Base-by-base conservation (phyloP, 1,284 basidiomycete species). In the Apiotrichum mycotoxinovorans region DNA sequence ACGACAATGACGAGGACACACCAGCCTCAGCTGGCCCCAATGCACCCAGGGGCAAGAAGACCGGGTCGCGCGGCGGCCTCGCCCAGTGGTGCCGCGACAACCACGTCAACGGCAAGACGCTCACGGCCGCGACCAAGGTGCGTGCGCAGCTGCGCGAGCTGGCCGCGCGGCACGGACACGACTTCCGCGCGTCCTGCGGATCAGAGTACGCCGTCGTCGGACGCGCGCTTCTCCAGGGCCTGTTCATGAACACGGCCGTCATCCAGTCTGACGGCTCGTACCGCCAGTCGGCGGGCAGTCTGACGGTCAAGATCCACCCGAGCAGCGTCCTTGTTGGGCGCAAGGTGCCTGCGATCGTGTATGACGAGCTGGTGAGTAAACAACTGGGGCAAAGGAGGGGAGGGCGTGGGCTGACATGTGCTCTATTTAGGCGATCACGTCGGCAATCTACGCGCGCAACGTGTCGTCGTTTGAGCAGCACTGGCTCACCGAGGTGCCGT, bases 281-380 rank as follows among this genome's bases (percentile, higher is more conserved):
- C 74, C 87, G 86, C 60, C 91, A 94, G 71, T 82, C 85, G 1
- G 84, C 89, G 71, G 89, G 88, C 0, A 84, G 84, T 47, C 83
- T 86, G 67, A 77, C 82, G 26, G 82, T 96, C 61, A 94, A 93
- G 74, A 88, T 97, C 35, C 91, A 96, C 71, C 93, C 93, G 0
- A 83, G 87, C 25, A 93, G 90, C 22, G 83, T 84, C 2, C 71
- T 96, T 60, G 83, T 83, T 60, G 86, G 88, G 60, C 89, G 87
- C 69, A 90, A 88, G 70, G 83, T 85, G 1, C 85, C 86, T 0
- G 89, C 87, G 7, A 91, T 97, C 56, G 82, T 96, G 46, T 97
- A 89, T 69, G 87, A 94, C 71, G 93, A 96, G 72, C 79, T 96
- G 66, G 92, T 94, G 62, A 66, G 42, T 30, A 37, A 2, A 35